phyloP scores from a whole-genome alignment of 1,284 basidiomycete species.

The Porogramme epimiltina region DNA sequence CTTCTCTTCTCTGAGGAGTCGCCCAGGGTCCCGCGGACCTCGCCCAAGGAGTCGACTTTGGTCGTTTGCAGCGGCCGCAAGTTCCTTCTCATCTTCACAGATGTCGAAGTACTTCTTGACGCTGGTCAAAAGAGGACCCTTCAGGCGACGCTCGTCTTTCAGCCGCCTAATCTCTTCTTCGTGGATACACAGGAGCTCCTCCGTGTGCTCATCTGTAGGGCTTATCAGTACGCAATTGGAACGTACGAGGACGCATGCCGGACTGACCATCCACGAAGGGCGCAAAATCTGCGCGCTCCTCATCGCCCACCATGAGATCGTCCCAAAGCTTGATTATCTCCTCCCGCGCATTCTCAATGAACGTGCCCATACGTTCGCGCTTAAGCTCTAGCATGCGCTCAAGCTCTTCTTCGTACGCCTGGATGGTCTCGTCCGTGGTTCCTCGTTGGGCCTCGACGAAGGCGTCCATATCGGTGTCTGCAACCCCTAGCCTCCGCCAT shows the following conservation, averaged over 20 bases:
- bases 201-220: constrained; percentile 78
- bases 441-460: constrained; percentile 83
- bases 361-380: constrained; percentile 84
- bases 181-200: constrained; percentile 86
- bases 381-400: constrained; percentile 90
- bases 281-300: constrained; percentile 81
- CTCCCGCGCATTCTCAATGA: constrained; percentile 80
- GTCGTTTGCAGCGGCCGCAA: constrained; percentile 80
- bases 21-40: constrained; percentile 77
- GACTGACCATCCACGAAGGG: constrained; percentile 78
- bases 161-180: constrained; percentile 86
- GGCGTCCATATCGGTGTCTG: constrained; percentile 73
- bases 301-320: constrained; percentile 82
- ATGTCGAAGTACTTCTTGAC: constrained; percentile 92
- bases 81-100: constrained; percentile 88
- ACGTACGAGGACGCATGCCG: neutral
- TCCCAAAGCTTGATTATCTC: constrained; percentile 88
- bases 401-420: constrained; percentile 87
- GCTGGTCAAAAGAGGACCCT: constrained; percentile 74
- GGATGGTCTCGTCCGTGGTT: constrained; percentile 71
- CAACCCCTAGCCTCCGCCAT: constrained; percentile 78
- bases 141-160: constrained; percentile 78
- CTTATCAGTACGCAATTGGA: neutral
- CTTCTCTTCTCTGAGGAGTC: constrained; percentile 92
- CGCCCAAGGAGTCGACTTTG: constrained; percentile 77